Evolutionary conservation across 73 alveolate species (phyloP).

Genomic region (Breviolum minutum): DNA sequence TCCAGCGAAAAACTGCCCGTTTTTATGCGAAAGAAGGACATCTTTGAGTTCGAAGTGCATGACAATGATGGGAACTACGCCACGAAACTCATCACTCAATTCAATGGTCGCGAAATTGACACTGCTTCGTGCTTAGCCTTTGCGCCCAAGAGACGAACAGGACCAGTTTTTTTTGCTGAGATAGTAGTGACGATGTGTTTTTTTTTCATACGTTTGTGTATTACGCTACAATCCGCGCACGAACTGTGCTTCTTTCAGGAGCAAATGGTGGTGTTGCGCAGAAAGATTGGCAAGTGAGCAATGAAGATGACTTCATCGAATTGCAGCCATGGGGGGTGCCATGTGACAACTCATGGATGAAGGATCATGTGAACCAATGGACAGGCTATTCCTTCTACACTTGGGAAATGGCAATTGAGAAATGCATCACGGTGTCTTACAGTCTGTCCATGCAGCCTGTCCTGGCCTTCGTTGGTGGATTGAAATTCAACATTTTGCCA

Average conservation of each 20-base stretch:
- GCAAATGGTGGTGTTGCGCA: neutral
- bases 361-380: neutral
- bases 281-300: neutral
- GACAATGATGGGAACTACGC: slow-evolving; percentile 51
- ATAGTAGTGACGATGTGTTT: too few relatives aligned
- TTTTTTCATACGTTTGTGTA: too few relatives aligned
- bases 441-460: neutral
- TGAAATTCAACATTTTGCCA: neutral
- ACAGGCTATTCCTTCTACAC: neutral
- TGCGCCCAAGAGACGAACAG: slow-evolving; percentile 33
- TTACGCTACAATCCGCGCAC: too few relatives aligned
- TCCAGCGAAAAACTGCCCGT: neutral
- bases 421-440: neutral
- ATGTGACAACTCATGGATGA: neutral
- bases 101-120: slow-evolving; percentile 34
- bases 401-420: neutral
- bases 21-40: neutral
- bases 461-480: neutral
- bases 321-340: neutral
- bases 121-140: slow-evolving; percentile 64
- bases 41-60: slow-evolving; percentile 1
- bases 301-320: neutral
- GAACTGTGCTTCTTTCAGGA: too few relatives aligned
- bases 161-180: too few relatives aligned
- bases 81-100: slow-evolving; percentile 70